phyloP scores from a whole-genome alignment of 306 rosid genomes.

The Vachellia pachyceras region DNA sequence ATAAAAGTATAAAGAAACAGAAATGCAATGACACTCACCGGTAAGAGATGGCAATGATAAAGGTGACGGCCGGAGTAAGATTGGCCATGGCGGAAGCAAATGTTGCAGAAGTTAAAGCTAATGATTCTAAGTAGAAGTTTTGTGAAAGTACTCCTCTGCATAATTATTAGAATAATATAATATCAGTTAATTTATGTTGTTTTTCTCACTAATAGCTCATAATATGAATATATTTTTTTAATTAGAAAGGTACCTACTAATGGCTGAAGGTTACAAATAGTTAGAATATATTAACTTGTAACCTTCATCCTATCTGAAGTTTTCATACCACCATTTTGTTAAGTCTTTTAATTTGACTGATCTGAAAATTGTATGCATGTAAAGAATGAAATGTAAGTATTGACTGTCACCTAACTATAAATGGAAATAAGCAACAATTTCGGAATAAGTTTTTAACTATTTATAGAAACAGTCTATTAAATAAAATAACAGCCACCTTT shows the following conservation, averaged over 20 bases:
- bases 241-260: too few species aligned
- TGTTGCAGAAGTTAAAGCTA: conserved; percentile 67
- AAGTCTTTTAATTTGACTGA: too few species aligned
- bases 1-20: neutral
- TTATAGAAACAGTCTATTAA: neutral
- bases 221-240: neutral
- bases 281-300: too few species aligned
- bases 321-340: too few species aligned
- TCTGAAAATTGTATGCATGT: neutral
- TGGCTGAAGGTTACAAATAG: too few species aligned
- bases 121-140: conserved; percentile 56
- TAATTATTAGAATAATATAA: neutral
- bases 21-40: conserved; percentile 36
- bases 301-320: too few species aligned
- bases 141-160: conserved; percentile 68
- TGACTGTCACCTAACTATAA: neutral
- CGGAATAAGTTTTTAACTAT: neutral
- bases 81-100: conserved; percentile 68
- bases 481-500: too few species aligned
- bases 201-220: neutral
- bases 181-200: neutral
- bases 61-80: conserved; percentile 70
- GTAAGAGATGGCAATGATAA: conserved; percentile 57
- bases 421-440: neutral
- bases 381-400: neutral